Evolutionary conservation across 2,329 filamentous ascomycete genomes (phyloP).

Genomic region (Aspergillus sp.): DNA sequence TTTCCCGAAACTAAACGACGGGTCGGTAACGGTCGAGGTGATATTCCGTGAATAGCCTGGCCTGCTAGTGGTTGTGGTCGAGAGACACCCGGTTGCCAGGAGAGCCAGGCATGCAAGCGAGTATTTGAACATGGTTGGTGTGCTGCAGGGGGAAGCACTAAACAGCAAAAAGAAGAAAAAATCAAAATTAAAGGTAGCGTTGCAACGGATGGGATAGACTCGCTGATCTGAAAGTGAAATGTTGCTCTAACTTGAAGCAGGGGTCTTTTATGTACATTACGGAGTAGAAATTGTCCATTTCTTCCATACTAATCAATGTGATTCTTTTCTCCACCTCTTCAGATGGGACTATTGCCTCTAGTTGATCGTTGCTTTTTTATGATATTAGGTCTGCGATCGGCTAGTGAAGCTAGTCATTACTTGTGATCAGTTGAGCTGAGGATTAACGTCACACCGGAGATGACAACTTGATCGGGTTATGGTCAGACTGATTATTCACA

Average conservation of each 20-base stretch:
- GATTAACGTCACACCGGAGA: no score
- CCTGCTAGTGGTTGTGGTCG: neutral
- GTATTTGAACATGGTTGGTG: neutral
- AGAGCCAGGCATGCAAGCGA: neutral
- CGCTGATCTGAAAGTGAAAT: no score
- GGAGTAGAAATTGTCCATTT: neutral
- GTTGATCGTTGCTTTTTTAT: neutral
- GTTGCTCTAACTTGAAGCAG: no score
- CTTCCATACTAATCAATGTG: neutral
- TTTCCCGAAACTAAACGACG: slow-evolving; percentile 1
- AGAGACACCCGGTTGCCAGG: neutral
- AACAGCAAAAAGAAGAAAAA: no score
- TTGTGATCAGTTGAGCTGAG: no score
- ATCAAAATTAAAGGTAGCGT: no score
- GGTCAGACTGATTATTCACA: no score
- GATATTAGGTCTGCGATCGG: no score
- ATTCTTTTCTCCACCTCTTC: neutral
- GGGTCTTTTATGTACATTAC: no score
- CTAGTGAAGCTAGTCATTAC: neutral
- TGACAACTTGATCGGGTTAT: no score
- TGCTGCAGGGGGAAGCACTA: neutral
- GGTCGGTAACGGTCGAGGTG: neutral
- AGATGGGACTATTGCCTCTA: neutral
- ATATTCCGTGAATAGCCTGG: neutral
- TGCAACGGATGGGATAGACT: no score